These are phyloP conservation scores for Boletus semigastroideus DNA, from an alignment of 1,284 basidiomycete species.

Conservation along the genomic window DNA sequence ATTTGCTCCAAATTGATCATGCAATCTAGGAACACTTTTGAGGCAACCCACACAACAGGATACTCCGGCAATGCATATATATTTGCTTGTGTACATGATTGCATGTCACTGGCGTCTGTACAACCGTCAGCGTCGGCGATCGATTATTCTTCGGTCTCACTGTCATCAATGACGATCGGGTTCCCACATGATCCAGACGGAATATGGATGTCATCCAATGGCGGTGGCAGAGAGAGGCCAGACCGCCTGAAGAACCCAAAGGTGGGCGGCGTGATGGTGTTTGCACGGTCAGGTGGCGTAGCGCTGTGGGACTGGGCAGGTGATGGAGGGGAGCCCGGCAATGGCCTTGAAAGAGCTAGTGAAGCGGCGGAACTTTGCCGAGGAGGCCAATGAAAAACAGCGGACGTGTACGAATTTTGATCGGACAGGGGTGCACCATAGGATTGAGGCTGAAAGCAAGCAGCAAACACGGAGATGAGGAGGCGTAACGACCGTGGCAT, in stretches of 20 bases:
- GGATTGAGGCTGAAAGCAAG: constrained; percentile 12
- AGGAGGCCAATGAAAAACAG: background rate
- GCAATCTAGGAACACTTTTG: constrained; percentile 60
- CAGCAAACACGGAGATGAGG: background rate
- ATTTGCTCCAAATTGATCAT: constrained; percentile 5
- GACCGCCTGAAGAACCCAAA: constrained; percentile 4
- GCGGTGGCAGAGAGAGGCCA: constrained; percentile 1
- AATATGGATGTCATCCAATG: background rate
- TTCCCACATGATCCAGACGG: constrained; percentile 15
- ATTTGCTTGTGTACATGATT: background rate
- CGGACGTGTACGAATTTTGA: constrained; percentile 1
- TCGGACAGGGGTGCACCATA: background rate
- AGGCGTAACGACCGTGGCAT: background rate
- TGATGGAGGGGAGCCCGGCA: background rate
- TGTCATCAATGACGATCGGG: constrained; percentile 29
- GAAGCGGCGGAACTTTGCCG: constrained; percentile 2
- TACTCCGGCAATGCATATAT: too few relatives aligned
- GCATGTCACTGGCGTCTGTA: background rate
- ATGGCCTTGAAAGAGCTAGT: background rate
- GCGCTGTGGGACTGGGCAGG: background rate
- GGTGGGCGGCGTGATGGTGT: background rate
- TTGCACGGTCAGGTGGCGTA: background rate
- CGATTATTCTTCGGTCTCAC: constrained; percentile 15
- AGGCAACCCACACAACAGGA: constrained; percentile 10
- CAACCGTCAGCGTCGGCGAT: too few relatives aligned